phyloP scores from a whole-genome alignment of 1,139 yeast species.

The Suhomyces taliae region DNA sequence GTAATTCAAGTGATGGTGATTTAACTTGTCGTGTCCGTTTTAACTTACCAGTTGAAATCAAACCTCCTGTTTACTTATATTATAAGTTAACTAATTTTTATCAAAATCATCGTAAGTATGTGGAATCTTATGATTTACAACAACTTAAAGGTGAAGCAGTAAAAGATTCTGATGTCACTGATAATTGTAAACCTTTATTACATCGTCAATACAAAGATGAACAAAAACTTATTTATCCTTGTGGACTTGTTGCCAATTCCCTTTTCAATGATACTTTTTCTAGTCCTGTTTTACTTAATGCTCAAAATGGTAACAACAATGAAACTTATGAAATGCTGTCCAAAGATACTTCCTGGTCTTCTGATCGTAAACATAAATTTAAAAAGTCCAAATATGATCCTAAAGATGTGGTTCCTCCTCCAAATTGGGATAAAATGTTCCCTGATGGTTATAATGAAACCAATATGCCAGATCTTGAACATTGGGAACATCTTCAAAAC shows the following conservation, averaged over 20 bases:
- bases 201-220: conserved; percentile 31
- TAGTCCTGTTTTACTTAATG: conserved; percentile 45
- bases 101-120: conserved; percentile 79
- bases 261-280: conserved; percentile 70
- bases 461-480: conserved; percentile 60
- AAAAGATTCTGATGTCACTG: conserved; percentile 39
- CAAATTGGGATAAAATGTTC: conserved; percentile 64
- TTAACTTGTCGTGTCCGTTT: conserved; percentile 58
- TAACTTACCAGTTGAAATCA: conserved; percentile 56
- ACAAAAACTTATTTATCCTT: conserved; percentile 56
- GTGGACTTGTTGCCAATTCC: conserved; percentile 79
- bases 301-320: conserved; percentile 40
- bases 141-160: conserved; percentile 69
- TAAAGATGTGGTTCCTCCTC: conserved; percentile 72
- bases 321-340: conserved; percentile 52
- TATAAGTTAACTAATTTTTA: conserved; percentile 72
- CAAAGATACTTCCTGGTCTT: conserved; percentile 64
- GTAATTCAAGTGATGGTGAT: conserved; percentile 30
- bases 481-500: conserved; percentile 54
- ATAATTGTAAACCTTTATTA: conserved; percentile 62
- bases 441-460: conserved; percentile 71
- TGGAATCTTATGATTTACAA: conserved; percentile 63
- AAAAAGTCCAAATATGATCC: conserved; percentile 59
- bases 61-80: conserved; percentile 63
- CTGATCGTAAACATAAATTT: conserved; percentile 55